phyloP scores from a whole-genome alignment of 371 early-diverging fungal genomes.

The Saksenaea vasiformis region DNA sequence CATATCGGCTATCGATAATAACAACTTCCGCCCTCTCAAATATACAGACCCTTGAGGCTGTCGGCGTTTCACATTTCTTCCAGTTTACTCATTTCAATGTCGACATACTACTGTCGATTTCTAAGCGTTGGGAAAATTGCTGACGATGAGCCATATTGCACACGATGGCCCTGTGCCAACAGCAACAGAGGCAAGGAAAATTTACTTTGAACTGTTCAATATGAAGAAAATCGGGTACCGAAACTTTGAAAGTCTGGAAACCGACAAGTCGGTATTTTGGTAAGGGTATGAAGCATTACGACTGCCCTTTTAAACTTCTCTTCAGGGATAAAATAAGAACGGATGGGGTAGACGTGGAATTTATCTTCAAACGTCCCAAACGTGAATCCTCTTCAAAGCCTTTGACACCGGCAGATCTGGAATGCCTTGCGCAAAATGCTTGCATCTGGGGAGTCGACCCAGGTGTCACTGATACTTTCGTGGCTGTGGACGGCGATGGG shows the following conservation, averaged over 20 bases:
- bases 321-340: background rate
- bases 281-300: background rate
- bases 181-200: background rate
- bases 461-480: constrained; percentile 14
- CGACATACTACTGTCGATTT: background rate
- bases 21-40: background rate
- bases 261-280: constrained; percentile 6
- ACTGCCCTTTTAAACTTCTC: background rate
- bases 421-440: background rate
- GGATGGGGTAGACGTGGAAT: constrained; percentile 1
- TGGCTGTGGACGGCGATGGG: constrained; percentile 8
- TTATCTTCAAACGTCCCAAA: background rate
- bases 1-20: background rate
- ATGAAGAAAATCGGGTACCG: constrained; percentile 3
- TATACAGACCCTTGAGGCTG: constrained; percentile 3
- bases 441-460: constrained; percentile 17
- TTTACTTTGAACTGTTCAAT: constrained; percentile 1
- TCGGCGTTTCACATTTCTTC: constrained; percentile 5
- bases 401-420: background rate
- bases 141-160: background rate
- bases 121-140: constrained; percentile 1
- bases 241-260: constrained; percentile 1
- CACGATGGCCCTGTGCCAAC: background rate
- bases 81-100: constrained; percentile 1
- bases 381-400: background rate